Conservation (phyloP, 176 grass and related monocot genomes). For the Carex cristatella region DNA sequence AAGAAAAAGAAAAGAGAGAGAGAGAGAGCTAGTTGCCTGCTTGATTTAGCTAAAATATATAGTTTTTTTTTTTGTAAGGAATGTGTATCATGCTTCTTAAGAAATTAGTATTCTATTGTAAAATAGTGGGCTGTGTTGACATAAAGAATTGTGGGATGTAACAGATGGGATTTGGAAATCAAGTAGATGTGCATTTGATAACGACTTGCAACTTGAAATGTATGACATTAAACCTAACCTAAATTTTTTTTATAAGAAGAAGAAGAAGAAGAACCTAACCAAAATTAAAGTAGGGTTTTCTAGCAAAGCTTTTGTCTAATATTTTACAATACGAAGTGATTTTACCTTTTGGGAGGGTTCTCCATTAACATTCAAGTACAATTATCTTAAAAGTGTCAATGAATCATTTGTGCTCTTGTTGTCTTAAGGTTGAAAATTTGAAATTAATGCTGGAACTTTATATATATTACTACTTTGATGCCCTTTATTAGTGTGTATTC, state of each 20-base stretch:
- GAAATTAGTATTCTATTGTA: conserved; percentile 5
- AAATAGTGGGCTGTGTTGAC: conserved; percentile 19
- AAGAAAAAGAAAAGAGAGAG: neutral
- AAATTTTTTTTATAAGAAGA: neutral
- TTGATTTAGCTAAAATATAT: neutral
- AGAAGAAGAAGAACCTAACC: neutral
- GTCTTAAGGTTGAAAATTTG: neutral
- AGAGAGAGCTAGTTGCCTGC: neutral
- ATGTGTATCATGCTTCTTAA: conserved; percentile 6
- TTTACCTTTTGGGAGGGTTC: neutral
- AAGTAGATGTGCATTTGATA: neutral
- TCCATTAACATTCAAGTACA: neutral
- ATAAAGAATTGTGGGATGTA: conserved; percentile 9
- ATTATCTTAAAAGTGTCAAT: neutral
- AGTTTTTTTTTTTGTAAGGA: neutral
- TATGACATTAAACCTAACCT: neutral
- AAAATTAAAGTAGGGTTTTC: neutral
- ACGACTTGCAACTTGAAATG: conserved; percentile 8
- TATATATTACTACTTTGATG: neutral
- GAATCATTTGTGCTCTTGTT: neutral
- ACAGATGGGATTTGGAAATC: neutral
- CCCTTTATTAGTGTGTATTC: neutral
- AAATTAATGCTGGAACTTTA: neutral
- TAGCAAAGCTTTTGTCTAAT: neutral
- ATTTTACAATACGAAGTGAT: neutral